Evolutionary conservation across 352 stramenopile genomes (phyloP), one percentile per base, ranked within the genome.

Genomic region (Phytophthora sojae): DNA sequence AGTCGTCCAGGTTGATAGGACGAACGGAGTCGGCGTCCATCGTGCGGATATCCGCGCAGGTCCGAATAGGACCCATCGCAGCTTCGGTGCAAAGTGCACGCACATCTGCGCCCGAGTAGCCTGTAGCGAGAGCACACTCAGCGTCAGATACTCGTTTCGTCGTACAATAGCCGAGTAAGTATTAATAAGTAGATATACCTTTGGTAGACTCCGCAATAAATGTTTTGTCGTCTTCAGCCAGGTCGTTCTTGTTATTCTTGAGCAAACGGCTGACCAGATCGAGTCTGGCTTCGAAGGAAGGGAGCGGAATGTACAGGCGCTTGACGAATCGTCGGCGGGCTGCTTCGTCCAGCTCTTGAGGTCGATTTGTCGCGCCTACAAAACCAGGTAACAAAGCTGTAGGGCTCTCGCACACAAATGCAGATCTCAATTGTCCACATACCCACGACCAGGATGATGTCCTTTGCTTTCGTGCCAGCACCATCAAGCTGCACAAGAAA

Each of bases 401-500:
- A 49, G 30, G 60, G 58, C 35, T 9, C 35, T 42, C 35, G 9
- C 35, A 42, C 35, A 42, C 35, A 42, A 42, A 42, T 42, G 17
- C 35, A 17, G 12, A 17, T 2, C 2, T 42, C 11, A 42, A 42
- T 5, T 6, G 35, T 9, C 11, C 35, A 42, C 76, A 14, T 78
- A 94, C 89, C 89, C 54, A 96, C 85, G 61, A 96, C 89, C 2
- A 96, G 83, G 14, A 99, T 96, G 15, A 97, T 87, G 29, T 98
- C 96, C 64, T 95, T 92, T 14, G 90, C 84, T 64, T 91, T 93
- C 11, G 95, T 98, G 23, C 96, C 93, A 15, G 93, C 93, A 62
- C 96, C 97, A 80, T 99, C 97, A 21, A 99, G 83, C 78, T 99
- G 97, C 1, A 99, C 97, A 3, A 99, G 81, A 80, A 99, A 99